A percentile compares a stretch with the other conserved stretches of the same genome.
These are phyloP conservation scores for Trapa bicornis DNA, from an alignment of 345 rosid species.

Conservation along the genomic window DNA sequence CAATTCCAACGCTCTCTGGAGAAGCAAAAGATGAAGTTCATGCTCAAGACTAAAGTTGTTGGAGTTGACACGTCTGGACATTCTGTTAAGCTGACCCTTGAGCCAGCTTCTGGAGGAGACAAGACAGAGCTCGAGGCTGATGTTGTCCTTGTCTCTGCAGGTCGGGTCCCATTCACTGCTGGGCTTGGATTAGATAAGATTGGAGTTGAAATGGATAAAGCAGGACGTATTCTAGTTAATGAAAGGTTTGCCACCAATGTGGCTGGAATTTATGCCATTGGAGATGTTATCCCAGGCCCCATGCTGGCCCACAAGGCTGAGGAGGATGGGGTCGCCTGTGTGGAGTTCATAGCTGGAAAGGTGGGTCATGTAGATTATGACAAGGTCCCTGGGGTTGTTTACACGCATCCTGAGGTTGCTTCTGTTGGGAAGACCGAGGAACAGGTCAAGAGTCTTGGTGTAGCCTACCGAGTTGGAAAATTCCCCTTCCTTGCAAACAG, in stretches of 20 bases:
- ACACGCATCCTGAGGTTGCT: conserved; percentile 97
- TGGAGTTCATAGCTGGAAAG: conserved; percentile 91
- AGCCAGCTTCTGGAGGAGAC: conserved; percentile 81
- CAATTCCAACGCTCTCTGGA: conserved; percentile 88
- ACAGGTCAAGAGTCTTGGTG: conserved; percentile 75
- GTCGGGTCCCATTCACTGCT: conserved; percentile 77
- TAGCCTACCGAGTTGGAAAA: conserved; percentile 78
- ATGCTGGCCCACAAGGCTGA: conserved; percentile 99
- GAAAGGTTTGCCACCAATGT: conserved; percentile 75
- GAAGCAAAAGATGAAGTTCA: conserved; percentile 97
- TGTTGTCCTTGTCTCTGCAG: conserved; percentile 94
- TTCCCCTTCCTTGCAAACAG: conserved; percentile 98
- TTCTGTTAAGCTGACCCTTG: conserved; percentile 70
- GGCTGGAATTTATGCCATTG: conserved; percentile 79
- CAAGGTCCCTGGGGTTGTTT: conserved; percentile 94
- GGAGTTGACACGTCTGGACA: conserved; percentile 69
- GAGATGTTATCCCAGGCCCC: conserved; percentile 98
- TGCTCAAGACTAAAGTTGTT: conserved; percentile 95
- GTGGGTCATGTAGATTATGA: conserved; percentile 96
- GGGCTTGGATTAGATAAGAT: conserved; percentile 87
- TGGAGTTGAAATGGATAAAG: conserved; percentile 85
- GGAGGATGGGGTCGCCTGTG: conserved; percentile 98
- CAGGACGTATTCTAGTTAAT: conserved; percentile 67
- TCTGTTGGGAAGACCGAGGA: conserved; percentile 97
- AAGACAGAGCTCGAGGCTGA: conserved; percentile 85